Evolutionary conservation across 805 yeast species (phyloP).

Genomic region (Tanozyma kutaoensis): DNA sequence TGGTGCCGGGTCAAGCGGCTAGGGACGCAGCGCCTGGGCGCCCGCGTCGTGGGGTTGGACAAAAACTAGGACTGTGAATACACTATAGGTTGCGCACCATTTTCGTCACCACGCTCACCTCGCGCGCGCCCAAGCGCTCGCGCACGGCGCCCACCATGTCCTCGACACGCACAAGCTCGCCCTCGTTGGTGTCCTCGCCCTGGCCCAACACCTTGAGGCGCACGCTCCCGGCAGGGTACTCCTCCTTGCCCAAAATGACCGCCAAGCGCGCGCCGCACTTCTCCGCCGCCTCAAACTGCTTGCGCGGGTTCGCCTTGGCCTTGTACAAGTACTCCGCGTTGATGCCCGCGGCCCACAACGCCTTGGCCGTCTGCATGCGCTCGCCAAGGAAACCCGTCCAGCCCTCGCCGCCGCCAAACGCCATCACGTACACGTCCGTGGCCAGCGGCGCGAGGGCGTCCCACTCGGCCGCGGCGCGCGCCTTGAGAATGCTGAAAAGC

Average conservation of each 20-base stretch:
- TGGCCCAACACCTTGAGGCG: slow-evolving; percentile 84
- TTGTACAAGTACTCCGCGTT: slow-evolving; percentile 89
- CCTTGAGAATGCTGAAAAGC: slow-evolving; percentile 77
- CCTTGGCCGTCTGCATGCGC: slow-evolving; percentile 76
- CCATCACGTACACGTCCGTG: slow-evolving; percentile 93
- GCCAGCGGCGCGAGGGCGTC: slow-evolving; percentile 66
- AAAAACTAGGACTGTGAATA: no score
- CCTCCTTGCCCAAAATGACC: slow-evolving; percentile 93
- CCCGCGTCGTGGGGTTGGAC: slow-evolving; percentile 9
- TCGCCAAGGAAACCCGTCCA: slow-evolving; percentile 90
- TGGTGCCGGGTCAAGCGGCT: slow-evolving; percentile 75
- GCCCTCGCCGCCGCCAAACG: slow-evolving; percentile 95
- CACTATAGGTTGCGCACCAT: no score
- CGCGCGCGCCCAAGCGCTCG: no score
- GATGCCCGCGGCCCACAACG: slow-evolving; percentile 79
- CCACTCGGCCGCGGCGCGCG: slow-evolving; percentile 45
- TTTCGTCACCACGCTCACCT: no score
- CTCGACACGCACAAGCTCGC: slow-evolving; percentile 56
- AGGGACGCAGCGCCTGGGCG: slow-evolving; percentile 22
- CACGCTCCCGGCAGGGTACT: slow-evolving; percentile 64
- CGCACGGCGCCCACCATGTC: slow-evolving; percentile 43
- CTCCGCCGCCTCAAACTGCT: slow-evolving; percentile 97
- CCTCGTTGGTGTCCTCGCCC: slow-evolving; percentile 76
- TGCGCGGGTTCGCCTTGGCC: slow-evolving; percentile 86
- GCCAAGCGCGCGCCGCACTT: slow-evolving; percentile 84